These are phyloP conservation scores for Geotrichum citri-aurantii DNA, from an alignment of 1,139 yeast genomes.

Conservation along the genomic window DNA sequence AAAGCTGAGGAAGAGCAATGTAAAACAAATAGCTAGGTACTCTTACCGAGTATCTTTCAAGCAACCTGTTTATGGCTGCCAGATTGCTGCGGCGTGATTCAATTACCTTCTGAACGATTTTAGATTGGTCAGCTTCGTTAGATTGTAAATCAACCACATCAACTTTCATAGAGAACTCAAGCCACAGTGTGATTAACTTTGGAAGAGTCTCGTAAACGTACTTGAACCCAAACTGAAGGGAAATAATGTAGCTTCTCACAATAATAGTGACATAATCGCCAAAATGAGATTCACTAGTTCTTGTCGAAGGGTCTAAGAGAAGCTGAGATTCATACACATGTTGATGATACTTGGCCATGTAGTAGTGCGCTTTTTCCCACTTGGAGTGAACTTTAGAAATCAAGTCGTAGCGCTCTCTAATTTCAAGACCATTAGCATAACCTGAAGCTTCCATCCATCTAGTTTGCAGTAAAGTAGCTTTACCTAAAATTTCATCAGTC, in stretches of 20 bases:
- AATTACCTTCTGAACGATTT: conserved; percentile 18
- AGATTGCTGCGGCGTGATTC: conserved; percentile 23
- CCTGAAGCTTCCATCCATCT: conserved; percentile 87
- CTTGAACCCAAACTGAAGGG: conserved; percentile 63
- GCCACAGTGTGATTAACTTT: conserved; percentile 83
- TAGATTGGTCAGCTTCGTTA: conserved; percentile 23
- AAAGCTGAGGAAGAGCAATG: conserved; percentile 76
- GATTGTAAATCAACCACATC: conserved; percentile 9
- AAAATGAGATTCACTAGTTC: conserved; percentile 32
- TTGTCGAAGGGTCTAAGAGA: conserved; percentile 36
- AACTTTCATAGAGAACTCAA: conserved; percentile 62
- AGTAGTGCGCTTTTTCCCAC: conserved; percentile 80
- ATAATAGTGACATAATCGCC: conserved; percentile 69
- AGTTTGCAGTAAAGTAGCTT: conserved; percentile 63
- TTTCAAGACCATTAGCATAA: conserved; percentile 71
- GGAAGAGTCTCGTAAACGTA: conserved; percentile 84
- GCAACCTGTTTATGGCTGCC: conserved; percentile 33
- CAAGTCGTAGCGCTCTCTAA: conserved; percentile 60
- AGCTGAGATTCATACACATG: conserved; percentile 63
- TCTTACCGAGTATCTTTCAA: conserved; percentile 40
- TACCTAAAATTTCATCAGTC: conserved; percentile 23
- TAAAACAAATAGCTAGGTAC: conserved; percentile 69
- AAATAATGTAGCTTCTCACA: conserved; percentile 57
- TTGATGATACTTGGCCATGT: conserved; percentile 72
- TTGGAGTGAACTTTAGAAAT: conserved; percentile 52